Evolutionary conservation across 1,284 basidiomycete genomes (phyloP), one percentile per base, ranked within the genome.

Genomic region (Papiliotrema laurentii): DNA sequence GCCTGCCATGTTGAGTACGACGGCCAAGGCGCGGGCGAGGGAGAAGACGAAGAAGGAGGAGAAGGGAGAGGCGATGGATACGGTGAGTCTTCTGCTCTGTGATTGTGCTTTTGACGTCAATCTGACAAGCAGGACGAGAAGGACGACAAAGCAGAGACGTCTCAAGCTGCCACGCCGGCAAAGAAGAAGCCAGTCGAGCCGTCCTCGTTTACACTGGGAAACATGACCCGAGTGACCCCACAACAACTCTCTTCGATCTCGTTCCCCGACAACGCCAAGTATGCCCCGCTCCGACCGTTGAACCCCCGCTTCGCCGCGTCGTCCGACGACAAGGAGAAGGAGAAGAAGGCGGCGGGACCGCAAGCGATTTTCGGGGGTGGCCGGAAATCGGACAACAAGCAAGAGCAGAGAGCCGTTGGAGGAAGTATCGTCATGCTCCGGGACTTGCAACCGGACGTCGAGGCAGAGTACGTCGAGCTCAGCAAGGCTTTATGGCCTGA

Each of bases 191-290:
- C 85, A 68, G 64, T 75, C 36, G 93, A 97, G 65, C 83, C 89
- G 0, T 75, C 79, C 2, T 87, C 79, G 13, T 89, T 94, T 73
- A 80, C 77, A 50, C 76, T 93, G 16, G 76, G 82, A 26, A 99
- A 99, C 77, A 86, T 97, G 66, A 88, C 92, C 13, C 85, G 96
- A 45, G 90, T 97, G 18, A 92, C 88, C 1, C 90, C 94, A 16
- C 83, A 85, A 0, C 96, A 99, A 72, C 77, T 96, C 28, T 78
- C 83, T 19, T 84, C 87, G 73, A 82, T 98, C 64, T 50, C 57
- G 38, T 96, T 97, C 81, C 84, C 90, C 0, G 48, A 78, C 1
- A 83, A 86, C 10, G 78, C 83, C 18, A 82, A 91, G 46, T 97
- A 90, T 72, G 84, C 87, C 54, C 93, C 94, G n/a, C 87, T 97